A percentile compares a stretch with the other conserved stretches of the same genome.
These are phyloP conservation scores for Heterobasidion annosum DNA, from an alignment of 1,284 basidiomycete species.

Conservation along the genomic window DNA sequence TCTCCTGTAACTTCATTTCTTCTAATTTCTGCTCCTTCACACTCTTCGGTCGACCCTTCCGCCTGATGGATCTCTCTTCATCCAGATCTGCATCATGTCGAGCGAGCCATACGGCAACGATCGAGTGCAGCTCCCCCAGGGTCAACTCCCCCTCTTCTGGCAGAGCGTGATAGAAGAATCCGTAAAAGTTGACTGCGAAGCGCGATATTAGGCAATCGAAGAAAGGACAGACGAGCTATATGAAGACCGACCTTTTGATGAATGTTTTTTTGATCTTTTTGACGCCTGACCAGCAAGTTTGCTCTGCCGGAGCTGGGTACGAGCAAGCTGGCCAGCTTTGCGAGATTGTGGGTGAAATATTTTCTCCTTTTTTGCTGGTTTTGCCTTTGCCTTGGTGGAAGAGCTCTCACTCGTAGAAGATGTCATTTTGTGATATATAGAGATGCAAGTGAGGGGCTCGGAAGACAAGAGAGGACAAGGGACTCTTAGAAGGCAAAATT, in stretches of 20 bases:
- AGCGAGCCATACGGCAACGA: constrained; percentile 71
- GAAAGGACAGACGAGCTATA: not conserved
- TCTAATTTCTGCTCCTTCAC: constrained; percentile 65
- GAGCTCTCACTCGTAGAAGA: constrained; percentile 20
- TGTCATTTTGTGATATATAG: constrained; percentile 14
- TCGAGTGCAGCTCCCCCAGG: constrained; percentile 57
- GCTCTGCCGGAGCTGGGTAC: constrained; percentile 62
- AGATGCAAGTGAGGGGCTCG: not conserved
- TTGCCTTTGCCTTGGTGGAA: constrained; percentile 11
- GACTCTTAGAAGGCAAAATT: not conserved
- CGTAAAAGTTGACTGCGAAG: constrained; percentile 57
- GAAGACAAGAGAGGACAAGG: not conserved
- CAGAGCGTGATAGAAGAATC: constrained; percentile 74
- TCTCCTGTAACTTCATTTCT: constrained; percentile 60
- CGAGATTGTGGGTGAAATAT: constrained; percentile 73
- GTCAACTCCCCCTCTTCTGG: constrained; percentile 52
- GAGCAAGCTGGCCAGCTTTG: constrained; percentile 73
- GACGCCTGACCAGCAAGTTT: constrained; percentile 54
- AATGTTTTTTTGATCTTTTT: constrained; percentile 49
- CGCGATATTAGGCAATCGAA: not conserved
- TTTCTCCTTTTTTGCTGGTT: constrained; percentile 54
- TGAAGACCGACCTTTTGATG: constrained; percentile 36
- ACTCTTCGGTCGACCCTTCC: constrained; percentile 76
- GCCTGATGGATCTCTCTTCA: constrained; percentile 49
- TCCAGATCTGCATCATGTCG: constrained; percentile 66